phyloP scores from a whole-genome alignment of 148 eudicot genomes.

The Linanthus parryae region DNA sequence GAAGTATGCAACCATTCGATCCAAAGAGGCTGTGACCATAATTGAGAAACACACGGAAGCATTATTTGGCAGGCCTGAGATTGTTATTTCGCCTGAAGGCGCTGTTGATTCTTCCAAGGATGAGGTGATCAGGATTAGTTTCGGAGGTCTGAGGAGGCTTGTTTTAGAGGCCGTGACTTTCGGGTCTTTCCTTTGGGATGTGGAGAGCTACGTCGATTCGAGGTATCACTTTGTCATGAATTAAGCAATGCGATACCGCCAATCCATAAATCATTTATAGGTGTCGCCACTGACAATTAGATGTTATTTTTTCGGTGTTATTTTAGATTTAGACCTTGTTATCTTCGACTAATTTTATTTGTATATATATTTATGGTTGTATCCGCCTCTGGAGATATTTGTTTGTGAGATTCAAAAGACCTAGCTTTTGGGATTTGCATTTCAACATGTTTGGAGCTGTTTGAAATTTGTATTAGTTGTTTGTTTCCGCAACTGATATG shows the following conservation, averaged over 20 bases:
- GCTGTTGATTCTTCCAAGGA: slow-evolving; percentile 74
- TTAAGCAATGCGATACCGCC: slow-evolving; percentile 15
- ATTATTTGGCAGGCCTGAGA: slow-evolving; percentile 88
- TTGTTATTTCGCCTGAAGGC: slow-evolving; percentile 64
- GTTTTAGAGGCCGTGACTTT: slow-evolving; percentile 93
- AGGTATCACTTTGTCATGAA: slow-evolving; percentile 71
- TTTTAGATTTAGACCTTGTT: no score
- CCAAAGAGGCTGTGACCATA: slow-evolving; percentile 72
- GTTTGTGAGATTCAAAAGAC: no score
- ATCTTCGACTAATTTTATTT: no score
- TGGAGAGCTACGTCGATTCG: slow-evolving; percentile 85
- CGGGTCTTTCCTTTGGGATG: slow-evolving; percentile 97
- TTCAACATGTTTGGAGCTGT: no score
- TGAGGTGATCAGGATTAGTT: slow-evolving; percentile 70
- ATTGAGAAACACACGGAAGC: slow-evolving; percentile 96
- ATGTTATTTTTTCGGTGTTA: no score
- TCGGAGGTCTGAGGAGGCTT: slow-evolving; percentile 70
- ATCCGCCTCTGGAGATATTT: no score
- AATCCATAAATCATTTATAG: no score
- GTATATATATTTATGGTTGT: no score
- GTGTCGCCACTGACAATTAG: no score
- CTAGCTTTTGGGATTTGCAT: no score
- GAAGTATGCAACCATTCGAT: slow-evolving; percentile 67
- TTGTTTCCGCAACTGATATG: no score
- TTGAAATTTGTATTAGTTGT: no score